A percentile compares a stretch with the other conserved stretches of the same genome.
Evolutionary conservation across 2,329 filamentous ascomycete genomes (phyloP).

Genomic region (Tolypocladium amazonense): DNA sequence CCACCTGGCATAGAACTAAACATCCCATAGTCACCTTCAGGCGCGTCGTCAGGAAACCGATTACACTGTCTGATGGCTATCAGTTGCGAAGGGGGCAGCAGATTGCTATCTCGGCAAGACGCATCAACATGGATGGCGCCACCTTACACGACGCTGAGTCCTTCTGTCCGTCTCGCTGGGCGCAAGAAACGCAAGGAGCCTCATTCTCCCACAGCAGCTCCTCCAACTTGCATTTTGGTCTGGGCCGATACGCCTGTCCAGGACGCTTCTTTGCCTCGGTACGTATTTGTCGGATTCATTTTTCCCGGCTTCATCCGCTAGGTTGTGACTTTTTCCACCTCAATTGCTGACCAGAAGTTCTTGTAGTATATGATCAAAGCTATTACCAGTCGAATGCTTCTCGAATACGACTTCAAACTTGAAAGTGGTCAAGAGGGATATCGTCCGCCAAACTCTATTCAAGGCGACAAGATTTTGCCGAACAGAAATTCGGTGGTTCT

Average conservation of each 20-base stretch:
- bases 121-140: slow-evolving; percentile 3
- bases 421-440: not conserved
- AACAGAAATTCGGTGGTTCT: slow-evolving; percentile 4
- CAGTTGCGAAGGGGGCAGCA: slow-evolving; percentile 5
- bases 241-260: slow-evolving; percentile 9
- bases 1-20: not conserved
- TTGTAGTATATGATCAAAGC: slow-evolving; percentile 8
- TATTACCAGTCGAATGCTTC: slow-evolving; percentile 5
- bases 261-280: slow-evolving; percentile 9
- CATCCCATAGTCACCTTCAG: slow-evolving; percentile 5
- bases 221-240: slow-evolving; percentile 7
- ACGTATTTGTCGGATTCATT: not conserved
- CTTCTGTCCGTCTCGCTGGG: slow-evolving; percentile 5
- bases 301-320: not conserved
- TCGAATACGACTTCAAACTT: slow-evolving; percentile 7
- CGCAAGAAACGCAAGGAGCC: not conserved
- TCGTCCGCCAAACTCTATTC: slow-evolving; percentile 5
- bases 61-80: slow-evolving; percentile 6
- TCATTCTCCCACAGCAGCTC: slow-evolving; percentile 6
- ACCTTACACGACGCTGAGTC: slow-evolving; percentile 1
- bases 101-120: slow-evolving; percentile 5
- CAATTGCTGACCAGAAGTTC: not conserved
- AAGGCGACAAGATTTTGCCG: slow-evolving; percentile 7
- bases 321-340: not conserved
- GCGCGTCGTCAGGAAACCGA: slow-evolving; percentile 5